Conservation (phyloP, 495 filamentous ascomycete genomes). For the Haplographium delicatum region DNA sequence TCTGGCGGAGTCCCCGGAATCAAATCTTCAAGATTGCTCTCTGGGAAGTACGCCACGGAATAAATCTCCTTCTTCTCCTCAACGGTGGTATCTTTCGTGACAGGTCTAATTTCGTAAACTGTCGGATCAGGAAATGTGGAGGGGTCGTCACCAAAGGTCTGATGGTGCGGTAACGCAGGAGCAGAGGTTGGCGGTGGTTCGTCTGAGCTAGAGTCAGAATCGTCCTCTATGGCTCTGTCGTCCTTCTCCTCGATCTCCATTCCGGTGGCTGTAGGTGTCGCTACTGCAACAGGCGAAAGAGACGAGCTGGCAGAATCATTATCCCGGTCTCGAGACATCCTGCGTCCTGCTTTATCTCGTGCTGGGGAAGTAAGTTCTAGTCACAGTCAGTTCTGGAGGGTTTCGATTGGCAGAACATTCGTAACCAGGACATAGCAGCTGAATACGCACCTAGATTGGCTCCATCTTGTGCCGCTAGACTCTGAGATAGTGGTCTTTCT, state of each 20-base stretch:
- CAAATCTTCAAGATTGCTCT: constrained; percentile 70
- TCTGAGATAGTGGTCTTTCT: constrained; percentile 55
- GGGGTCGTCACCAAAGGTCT: constrained; percentile 88
- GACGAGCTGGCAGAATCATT: constrained; percentile 58
- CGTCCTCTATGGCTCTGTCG: constrained; percentile 44
- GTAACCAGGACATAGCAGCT: not conserved
- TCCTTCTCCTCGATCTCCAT: constrained; percentile 50
- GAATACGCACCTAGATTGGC: constrained; percentile 56
- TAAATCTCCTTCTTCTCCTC: constrained; percentile 81
- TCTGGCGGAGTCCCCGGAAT: constrained; percentile 87
- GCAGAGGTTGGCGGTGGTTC: constrained; percentile 75
- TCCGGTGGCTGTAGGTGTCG: constrained; percentile 29
- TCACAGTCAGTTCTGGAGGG: not conserved
- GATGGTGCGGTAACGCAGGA: constrained; percentile 59
- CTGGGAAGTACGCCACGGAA: constrained; percentile 78
- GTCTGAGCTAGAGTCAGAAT: constrained; percentile 55
- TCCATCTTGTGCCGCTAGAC: constrained; percentile 62
- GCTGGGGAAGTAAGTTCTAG: constrained; percentile 13
- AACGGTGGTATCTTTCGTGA: constrained; percentile 66
- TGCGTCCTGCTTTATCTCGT: constrained; percentile 11
- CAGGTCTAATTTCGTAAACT: constrained; percentile 82
- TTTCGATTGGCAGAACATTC: not conserved
- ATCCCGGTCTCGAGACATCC: constrained; percentile 16
- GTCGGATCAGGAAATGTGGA: constrained; percentile 90
- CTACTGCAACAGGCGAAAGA: constrained; percentile 43